phyloP scores from a whole-genome alignment of 2,329 filamentous ascomycete species.

The Stagonosporopsis cucurbitacearum region DNA sequence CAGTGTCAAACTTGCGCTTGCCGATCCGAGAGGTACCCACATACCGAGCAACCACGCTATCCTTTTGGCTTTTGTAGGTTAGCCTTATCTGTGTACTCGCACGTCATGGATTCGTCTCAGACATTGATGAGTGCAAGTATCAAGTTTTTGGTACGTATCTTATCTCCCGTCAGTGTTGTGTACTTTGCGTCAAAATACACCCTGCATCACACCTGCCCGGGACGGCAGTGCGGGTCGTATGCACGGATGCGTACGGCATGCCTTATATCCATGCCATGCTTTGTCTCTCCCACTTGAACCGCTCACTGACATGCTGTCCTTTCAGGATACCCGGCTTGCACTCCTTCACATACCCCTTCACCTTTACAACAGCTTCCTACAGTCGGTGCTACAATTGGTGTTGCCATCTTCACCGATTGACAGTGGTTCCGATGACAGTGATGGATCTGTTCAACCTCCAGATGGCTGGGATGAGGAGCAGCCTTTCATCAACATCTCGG shows the following conservation, averaged over 20 bases:
- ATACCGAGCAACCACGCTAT: conserved; percentile 40
- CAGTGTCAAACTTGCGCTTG: conserved; percentile 33
- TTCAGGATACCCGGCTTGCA: conserved; percentile 82
- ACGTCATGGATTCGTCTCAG: conserved; percentile 54
- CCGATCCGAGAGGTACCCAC: conserved; percentile 34
- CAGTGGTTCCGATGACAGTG: conserved; percentile 29
- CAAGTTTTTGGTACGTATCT: conserved; percentile 55
- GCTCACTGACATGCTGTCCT: conserved; percentile 46
- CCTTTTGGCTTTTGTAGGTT: conserved; percentile 33
- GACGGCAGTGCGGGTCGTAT: conserved; percentile 36
- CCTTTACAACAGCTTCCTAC: conserved; percentile 78
- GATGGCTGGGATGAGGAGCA: conserved; percentile 63
- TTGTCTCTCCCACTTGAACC: not conserved
- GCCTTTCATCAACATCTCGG: conserved; percentile 89
- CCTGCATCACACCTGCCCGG: conserved; percentile 32
- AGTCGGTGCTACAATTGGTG: conserved; percentile 85
- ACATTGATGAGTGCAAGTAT: conserved; percentile 57
- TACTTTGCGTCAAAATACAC: conserved; percentile 21
- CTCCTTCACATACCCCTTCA: conserved; percentile 88
- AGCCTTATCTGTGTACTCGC: conserved; percentile 42
- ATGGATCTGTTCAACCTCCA: conserved; percentile 43
- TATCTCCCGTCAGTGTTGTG: conserved; percentile 31
- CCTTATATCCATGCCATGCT: conserved; percentile 32
- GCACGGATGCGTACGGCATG: conserved; percentile 33
- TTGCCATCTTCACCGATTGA: conserved; percentile 64